Conservation (phyloP, 768 basidiomycete species). For the Calocybe cyanea region DNA sequence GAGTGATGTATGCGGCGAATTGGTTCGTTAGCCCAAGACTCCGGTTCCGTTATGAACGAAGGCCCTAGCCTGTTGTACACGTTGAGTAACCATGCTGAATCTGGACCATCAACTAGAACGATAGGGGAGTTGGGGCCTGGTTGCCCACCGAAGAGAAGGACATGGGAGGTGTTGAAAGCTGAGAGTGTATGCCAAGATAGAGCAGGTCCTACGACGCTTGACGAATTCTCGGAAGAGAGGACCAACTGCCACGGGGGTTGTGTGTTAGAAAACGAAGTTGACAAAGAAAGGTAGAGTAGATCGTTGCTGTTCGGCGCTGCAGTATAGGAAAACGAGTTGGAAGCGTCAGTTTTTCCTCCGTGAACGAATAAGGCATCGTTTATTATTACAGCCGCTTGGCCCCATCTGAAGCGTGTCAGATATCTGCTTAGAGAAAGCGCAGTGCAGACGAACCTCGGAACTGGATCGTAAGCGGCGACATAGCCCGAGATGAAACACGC, state of each 20-base stretch:
- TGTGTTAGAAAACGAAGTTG: conserved; percentile 50
- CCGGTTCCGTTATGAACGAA: conserved; percentile 42
- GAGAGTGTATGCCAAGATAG: conserved; percentile 82
- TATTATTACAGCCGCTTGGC: conserved; percentile 62
- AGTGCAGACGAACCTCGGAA: conserved; percentile 20
- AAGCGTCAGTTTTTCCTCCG: conserved; percentile 77
- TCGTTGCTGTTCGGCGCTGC: conserved; percentile 73
- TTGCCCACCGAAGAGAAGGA: conserved; percentile 75
- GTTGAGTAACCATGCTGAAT: conserved; percentile 63
- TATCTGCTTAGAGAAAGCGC: neutral
- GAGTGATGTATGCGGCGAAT: conserved; percentile 76
- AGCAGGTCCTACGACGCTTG: conserved; percentile 50
- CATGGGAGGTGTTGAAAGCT: conserved; percentile 47
- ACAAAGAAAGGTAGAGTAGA: conserved; percentile 64
- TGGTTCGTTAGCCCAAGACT: conserved; percentile 64
- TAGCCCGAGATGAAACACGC: conserved; percentile 10
- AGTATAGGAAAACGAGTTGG: conserved; percentile 65
- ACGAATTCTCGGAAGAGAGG: conserved; percentile 39
- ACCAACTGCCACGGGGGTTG: conserved; percentile 70
- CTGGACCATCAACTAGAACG: conserved; percentile 45
- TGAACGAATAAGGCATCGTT: conserved; percentile 64
- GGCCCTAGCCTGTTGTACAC: conserved; percentile 34
- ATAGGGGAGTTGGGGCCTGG: conserved; percentile 55
- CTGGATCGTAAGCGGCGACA: conserved; percentile 21
- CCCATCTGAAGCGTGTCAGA: conserved; percentile 59